Evolutionary conservation across 2,329 filamentous ascomycete species (phyloP).

Genomic region (Monosporascus sp.): DNA sequence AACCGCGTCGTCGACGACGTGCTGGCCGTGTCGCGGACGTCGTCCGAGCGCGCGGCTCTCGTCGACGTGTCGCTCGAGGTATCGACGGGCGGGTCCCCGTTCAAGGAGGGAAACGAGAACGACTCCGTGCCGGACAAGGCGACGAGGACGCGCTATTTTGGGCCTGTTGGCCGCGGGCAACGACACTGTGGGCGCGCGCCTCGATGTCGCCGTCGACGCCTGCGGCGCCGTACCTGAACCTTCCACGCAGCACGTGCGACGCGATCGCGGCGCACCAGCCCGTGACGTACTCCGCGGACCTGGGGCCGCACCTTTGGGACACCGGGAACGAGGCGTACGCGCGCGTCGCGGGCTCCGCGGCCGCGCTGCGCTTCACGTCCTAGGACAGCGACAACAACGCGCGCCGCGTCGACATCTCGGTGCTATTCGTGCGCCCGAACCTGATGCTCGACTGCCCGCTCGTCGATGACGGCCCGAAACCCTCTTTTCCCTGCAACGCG

Average conservation of each 20-base stretch:
- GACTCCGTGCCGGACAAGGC: too few species aligned
- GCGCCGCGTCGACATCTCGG: slow-evolving; percentile 32
- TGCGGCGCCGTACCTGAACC: slow-evolving; percentile 31
- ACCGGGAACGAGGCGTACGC: slow-evolving; percentile 20
- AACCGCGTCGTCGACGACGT: slow-evolving; percentile 25
- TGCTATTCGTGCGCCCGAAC: slow-evolving; percentile 31
- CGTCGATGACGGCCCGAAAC: slow-evolving; percentile 16
- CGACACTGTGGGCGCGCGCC: slow-evolving; percentile 10
- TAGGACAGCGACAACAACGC: slow-evolving; percentile 15
- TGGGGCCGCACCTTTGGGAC: slow-evolving; percentile 35
- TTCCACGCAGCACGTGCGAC: slow-evolving; percentile 33
- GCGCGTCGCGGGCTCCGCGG: slow-evolving; percentile 30
- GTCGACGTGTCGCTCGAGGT: slow-evolving; percentile 34
- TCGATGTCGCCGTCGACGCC: slow-evolving; percentile 20
- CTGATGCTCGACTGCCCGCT: slow-evolving; percentile 31
- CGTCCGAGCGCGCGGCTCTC: slow-evolving; percentile 17
- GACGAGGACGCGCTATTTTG: too few species aligned
- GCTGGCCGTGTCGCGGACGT: slow-evolving; percentile 6
- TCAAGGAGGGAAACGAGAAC: slow-evolving; percentile 7
- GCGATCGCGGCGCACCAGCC: slow-evolving; percentile 30
- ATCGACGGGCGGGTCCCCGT: slow-evolving; percentile 30
- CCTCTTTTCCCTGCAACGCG: slow-evolving; percentile 35
- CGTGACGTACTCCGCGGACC: slow-evolving; percentile 22
- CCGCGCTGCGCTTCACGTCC: slow-evolving; percentile 33
- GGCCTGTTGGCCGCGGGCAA: slow-evolving; percentile 16